Percentiles rank a stretch among this genome's conserved stretches.
phyloP scores from a whole-genome alignment of 2,329 filamentous ascomycete species.

The Penicillium aurantiogriseum region DNA sequence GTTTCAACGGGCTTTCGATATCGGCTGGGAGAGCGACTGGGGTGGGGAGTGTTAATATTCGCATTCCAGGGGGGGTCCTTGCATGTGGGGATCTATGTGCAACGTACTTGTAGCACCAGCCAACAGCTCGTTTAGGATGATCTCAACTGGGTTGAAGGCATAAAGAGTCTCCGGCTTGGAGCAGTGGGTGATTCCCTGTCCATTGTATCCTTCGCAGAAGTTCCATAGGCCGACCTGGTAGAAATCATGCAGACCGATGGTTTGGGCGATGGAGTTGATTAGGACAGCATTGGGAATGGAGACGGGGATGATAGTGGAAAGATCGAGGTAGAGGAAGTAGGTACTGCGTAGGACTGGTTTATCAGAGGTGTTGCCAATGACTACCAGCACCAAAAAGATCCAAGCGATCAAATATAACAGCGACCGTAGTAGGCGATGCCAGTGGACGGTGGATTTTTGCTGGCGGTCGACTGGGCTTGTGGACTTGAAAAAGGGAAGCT shows the following conservation, averaged over 20 bases:
- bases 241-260: slow-evolving; percentile 86
- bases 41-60: neutral
- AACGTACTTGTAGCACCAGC: slow-evolving; percentile 70
- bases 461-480: slow-evolving; percentile 29
- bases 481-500: slow-evolving; percentile 28
- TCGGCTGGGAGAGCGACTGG: slow-evolving; percentile 72
- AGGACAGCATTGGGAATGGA: slow-evolving; percentile 69
- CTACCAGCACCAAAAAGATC: slow-evolving; percentile 76
- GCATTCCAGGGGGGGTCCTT: neutral
- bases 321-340: slow-evolving; percentile 82
- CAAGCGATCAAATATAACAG: slow-evolving; percentile 71
- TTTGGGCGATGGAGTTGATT: slow-evolving; percentile 83
- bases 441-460: slow-evolving; percentile 40
- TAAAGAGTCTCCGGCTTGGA: slow-evolving; percentile 68
- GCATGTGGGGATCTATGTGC: neutral
- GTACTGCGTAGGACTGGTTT: slow-evolving; percentile 63
- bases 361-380: slow-evolving; percentile 71
- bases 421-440: slow-evolving; percentile 64
- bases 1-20: slow-evolving; percentile 68
- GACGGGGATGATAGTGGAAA: slow-evolving; percentile 75
- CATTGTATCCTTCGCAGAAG: slow-evolving; percentile 82
- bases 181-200: slow-evolving; percentile 69
- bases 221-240: slow-evolving; percentile 92
- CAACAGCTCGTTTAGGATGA: slow-evolving; percentile 76
- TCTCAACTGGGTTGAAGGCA: slow-evolving; percentile 88